A percentile compares a stretch with the other conserved stretches of the same genome.
Evolutionary conservation across 352 stramenopile species (phyloP).

Genomic region (Phytophthora aleatoria): DNA sequence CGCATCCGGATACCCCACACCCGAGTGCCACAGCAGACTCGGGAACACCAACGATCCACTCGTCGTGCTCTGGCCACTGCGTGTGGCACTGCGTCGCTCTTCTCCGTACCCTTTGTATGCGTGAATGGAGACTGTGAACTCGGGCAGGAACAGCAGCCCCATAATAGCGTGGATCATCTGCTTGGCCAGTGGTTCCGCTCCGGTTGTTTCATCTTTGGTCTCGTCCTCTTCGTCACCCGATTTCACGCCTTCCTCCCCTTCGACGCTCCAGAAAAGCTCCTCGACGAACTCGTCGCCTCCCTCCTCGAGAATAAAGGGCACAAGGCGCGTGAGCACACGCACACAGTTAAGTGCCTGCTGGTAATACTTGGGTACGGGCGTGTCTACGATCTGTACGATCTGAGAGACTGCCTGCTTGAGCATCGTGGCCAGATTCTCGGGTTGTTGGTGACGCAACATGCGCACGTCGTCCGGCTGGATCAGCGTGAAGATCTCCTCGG

Average conservation of each 20-base stretch:
- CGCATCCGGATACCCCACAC: slow-evolving; percentile 81
- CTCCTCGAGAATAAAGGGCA: slow-evolving; percentile 89
- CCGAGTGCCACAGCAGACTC: slow-evolving; percentile 79
- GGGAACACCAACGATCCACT: slow-evolving; percentile 64
- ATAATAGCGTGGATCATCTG: slow-evolving; percentile 88
- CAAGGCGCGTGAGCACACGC: slow-evolving; percentile 78
- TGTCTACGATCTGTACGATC: slow-evolving; percentile 88
- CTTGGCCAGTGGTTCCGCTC: slow-evolving; percentile 57
- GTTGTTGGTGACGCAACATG: slow-evolving; percentile 87
- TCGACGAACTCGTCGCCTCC: slow-evolving; percentile 81
- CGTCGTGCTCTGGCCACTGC: slow-evolving; percentile 46
- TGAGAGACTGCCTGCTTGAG: slow-evolving; percentile 79
- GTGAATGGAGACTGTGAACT: slow-evolving; percentile 88
- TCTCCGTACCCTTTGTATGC: slow-evolving; percentile 84
- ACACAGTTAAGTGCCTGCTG: slow-evolving; percentile 87
- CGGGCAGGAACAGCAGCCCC: slow-evolving; percentile 83
- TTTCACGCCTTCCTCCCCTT: slow-evolving; percentile 8
- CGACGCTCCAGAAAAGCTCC: slow-evolving; percentile 76
- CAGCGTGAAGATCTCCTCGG: slow-evolving; percentile 90
- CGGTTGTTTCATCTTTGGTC: slow-evolving; percentile 29
- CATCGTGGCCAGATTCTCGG: slow-evolving; percentile 84
- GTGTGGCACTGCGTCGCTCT: slow-evolving; percentile 67
- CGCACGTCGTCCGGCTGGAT: slow-evolving; percentile 89
- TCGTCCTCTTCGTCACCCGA: slow-evolving; percentile 62
- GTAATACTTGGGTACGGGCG: slow-evolving; percentile 89